Percentiles rank a stretch among this genome's conserved stretches.
phyloP scores from a whole-genome alignment of 805 yeast genomes.

The Pichia scutulata region DNA sequence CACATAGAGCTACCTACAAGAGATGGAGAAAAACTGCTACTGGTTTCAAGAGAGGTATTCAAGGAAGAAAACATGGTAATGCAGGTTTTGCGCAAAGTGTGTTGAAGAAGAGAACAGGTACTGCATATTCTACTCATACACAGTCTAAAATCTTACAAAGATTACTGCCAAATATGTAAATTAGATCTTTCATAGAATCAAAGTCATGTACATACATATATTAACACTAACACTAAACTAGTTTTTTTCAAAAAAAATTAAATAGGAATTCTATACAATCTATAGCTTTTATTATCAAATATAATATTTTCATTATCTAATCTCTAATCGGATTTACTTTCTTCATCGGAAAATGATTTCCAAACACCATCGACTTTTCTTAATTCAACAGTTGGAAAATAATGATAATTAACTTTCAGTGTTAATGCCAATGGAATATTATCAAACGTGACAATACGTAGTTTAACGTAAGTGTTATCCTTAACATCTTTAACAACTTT shows the following conservation, averaged over 20 bases:
- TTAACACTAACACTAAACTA: background rate
- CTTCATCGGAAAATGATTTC: constrained; percentile 44
- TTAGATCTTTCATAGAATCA: background rate
- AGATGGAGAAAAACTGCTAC: constrained; percentile 76
- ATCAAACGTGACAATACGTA: constrained; percentile 78
- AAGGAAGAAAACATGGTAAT: constrained; percentile 90
- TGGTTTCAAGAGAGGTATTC: constrained; percentile 59
- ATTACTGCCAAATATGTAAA: constrained; percentile 40
- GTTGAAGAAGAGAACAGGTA: constrained; percentile 53
- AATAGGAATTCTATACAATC: background rate
- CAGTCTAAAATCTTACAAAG: constrained; percentile 55
- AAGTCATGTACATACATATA: background rate
- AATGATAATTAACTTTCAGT: constrained; percentile 80
- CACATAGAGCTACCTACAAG: constrained; percentile 82
- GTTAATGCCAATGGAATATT: constrained; percentile 82
- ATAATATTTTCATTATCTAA: background rate
- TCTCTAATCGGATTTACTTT: constrained; percentile 21
- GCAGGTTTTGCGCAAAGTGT: constrained; percentile 72
- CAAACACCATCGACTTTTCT: constrained; percentile 44
- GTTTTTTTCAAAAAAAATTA: background rate
- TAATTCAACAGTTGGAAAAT: constrained; percentile 68
- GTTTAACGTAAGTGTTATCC: constrained; percentile 72
- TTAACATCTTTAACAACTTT: constrained; percentile 60
- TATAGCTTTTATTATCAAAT: background rate
- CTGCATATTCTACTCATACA: constrained; percentile 42